Evolutionary conservation across 2,329 filamentous ascomycete genomes (phyloP), one percentile per base, ranked within the genome.

Genomic region (Penicillium oxalicum): DNA sequence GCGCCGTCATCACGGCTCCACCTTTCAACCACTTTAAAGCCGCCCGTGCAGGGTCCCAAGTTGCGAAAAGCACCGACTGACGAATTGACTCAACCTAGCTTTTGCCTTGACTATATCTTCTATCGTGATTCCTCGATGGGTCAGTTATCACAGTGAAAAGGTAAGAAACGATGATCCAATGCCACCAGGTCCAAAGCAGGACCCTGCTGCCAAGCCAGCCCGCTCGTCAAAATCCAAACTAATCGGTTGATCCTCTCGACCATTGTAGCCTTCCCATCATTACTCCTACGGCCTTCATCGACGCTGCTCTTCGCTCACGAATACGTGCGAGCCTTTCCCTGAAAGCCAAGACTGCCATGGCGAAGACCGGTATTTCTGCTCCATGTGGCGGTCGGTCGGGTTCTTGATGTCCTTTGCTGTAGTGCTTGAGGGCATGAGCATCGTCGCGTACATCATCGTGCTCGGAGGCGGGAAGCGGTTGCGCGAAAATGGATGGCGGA

Each of bases 361-460:
- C 58, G 79, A 81, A 45, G 80, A 84, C 58, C 78, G 82, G 44
- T 82, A 83, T 62, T 96, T 97, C 72, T 97, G 93, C 75, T 86
- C 83, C 60, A 86, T 94, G 78, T 98, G 91, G 91, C 81, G 87
- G 50, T 88, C 83, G 26, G 83, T 89, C 33, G 90, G 88, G 25
- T 97, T 96, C 70, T 71, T 95, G 55, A 89, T 95, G 74, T 87
- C 84, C 45, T 87, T 96, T 60, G 80, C 87, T 6, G 81, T 89
- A 34, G 83, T 95, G n/a, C 67, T 93, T 35, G 85, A 95, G 68
- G 79, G 93, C 36, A 88, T 86, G 47, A 83, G 83, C 5, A 70
- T 95, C n/a, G 83, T 95, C 27, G 81, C 84, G 13, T 95, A 91
- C 69, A 63, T 84, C 28, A 81, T 94, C 43, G 82, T 95, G 40